Evolutionary conservation across 1,284 basidiomycete genomes (phyloP).

Genomic region (Ceratobasidium sp.): DNA sequence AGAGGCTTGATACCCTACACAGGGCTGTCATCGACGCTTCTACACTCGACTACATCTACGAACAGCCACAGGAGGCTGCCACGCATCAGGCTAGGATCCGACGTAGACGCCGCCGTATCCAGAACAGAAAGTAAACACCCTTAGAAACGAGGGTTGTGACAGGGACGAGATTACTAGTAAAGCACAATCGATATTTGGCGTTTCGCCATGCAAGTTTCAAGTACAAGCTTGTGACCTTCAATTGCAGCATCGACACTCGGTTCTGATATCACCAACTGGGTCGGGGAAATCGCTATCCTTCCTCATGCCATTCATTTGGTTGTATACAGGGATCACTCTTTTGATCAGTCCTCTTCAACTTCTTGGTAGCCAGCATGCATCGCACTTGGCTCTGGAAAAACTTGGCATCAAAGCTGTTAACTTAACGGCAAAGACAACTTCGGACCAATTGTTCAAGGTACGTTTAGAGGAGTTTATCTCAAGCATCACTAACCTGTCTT

Average conservation of each 20-base stretch:
- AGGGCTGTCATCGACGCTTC: too few species aligned
- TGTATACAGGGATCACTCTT: background rate
- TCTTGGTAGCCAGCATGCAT: slow-evolving; percentile 5
- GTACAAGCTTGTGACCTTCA: background rate
- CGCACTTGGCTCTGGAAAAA: background rate
- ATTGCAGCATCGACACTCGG: background rate
- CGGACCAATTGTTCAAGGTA: background rate
- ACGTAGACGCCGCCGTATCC: too few species aligned
- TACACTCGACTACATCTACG: too few species aligned
- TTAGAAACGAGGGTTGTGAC: too few species aligned
- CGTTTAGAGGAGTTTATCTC: too few species aligned
- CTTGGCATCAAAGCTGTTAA: slow-evolving; percentile 7
- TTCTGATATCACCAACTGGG: background rate
- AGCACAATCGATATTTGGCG: too few species aligned
- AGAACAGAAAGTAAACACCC: too few species aligned
- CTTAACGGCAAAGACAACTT: slow-evolving; percentile 10
- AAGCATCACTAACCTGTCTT: background rate
- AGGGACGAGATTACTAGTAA: too few species aligned
- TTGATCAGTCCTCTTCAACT: slow-evolving; percentile 11
- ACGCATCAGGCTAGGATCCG: too few species aligned
- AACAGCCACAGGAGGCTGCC: too few species aligned
- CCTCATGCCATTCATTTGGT: slow-evolving; percentile 13
- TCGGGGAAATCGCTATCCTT: background rate
- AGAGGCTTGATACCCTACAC: too few species aligned
- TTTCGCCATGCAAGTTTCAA: background rate